Evolutionary conservation across 129 eudicot species (phyloP), one percentile per base, ranked within the genome.

Genomic region (Artemisia annua): DNA sequence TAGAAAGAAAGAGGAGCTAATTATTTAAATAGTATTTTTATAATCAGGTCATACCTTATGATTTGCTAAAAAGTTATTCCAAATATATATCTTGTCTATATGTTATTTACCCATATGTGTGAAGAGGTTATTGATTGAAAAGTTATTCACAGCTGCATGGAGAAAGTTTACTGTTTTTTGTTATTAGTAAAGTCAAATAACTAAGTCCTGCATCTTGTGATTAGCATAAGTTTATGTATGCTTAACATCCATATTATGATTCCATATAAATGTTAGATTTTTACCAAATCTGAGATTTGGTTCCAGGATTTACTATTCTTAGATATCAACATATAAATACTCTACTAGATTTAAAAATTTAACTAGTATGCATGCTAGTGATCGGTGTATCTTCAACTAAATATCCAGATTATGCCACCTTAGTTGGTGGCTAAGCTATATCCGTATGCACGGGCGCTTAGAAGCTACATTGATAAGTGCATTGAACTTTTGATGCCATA

Each of bases 281-380:
- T 70, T 48, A 49, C 32, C 32, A 53, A 53, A 70, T 70, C 71
- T 20, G 43, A 63, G 15, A 16, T 9, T 69, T 69, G n/a, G 52
- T 28, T 69, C 48, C 48, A 52, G 32, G 50, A 52, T 69, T 51
- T 61, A 15, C 51, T 30, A 18, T 32, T 32, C 11, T 17, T 20
- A 56, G 11, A 55, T 13, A 35, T 32, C 9, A 39, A 56, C 12
- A 35, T 55, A 35, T 4, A 16, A 9, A 20, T 18, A 28, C 32
- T 53, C 11, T 2, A 70, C 17, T 32, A 20, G 52, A 69, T 16
- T 67, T 30, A 35, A 19, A 17, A 32, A 70, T 35, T 2, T 17
- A 32, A 53, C 51, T 17, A 35, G 48, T 54, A 54, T 6, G 24
- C 35, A 54, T 70, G 32, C 64, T 32, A 50, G 17, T 43, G 22